Evolutionary conservation across 2,329 filamentous ascomycete genomes (phyloP).

Genomic region (Colletotrichum theobromicola): DNA sequence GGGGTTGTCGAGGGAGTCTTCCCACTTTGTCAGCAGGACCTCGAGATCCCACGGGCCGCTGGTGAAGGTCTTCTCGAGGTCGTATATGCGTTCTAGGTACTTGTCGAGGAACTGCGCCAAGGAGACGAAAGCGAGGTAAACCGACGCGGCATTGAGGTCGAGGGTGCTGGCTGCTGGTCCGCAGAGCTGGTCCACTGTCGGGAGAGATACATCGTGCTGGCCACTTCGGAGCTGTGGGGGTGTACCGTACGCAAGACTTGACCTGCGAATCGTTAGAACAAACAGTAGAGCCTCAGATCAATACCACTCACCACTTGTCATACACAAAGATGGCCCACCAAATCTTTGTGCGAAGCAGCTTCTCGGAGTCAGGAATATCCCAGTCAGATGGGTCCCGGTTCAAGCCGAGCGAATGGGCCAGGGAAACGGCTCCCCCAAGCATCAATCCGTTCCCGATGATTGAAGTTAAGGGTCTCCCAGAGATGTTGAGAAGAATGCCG

Average conservation of each 20-base stretch:
- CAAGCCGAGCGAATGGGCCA: slow-evolving; percentile 59
- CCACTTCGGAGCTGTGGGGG: slow-evolving; percentile 50
- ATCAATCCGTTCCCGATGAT: slow-evolving; percentile 62
- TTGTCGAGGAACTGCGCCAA: slow-evolving; percentile 47
- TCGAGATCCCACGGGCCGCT: slow-evolving; percentile 38
- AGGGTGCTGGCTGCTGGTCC: background rate
- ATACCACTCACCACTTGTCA: slow-evolving; percentile 53
- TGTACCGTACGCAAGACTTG: slow-evolving; percentile 57
- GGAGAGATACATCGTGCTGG: slow-evolving; percentile 54
- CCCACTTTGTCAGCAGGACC: slow-evolving; percentile 45
- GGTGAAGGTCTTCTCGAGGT: slow-evolving; percentile 32
- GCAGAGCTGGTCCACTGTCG: slow-evolving; percentile 38
- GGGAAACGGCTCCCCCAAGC: slow-evolving; percentile 54
- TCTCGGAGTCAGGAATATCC: slow-evolving; percentile 57
- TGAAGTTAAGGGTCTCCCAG: slow-evolving; percentile 63
- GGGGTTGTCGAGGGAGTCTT: slow-evolving; percentile 42
- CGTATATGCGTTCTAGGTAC: slow-evolving; percentile 40
- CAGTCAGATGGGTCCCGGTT: slow-evolving; percentile 58
- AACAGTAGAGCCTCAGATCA: background rate
- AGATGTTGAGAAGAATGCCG: slow-evolving; percentile 62
- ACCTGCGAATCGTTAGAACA: slow-evolving; percentile 36
- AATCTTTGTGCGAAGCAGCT: slow-evolving; percentile 54
- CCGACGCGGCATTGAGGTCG: slow-evolving; percentile 31
- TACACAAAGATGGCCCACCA: slow-evolving; percentile 63
- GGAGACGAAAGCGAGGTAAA: slow-evolving; percentile 50